A percentile compares a stretch with the other conserved stretches of the same genome.
Conservation (phyloP, 2,329 filamentous ascomycete genomes). For the Aspergillus sp. region DNA sequence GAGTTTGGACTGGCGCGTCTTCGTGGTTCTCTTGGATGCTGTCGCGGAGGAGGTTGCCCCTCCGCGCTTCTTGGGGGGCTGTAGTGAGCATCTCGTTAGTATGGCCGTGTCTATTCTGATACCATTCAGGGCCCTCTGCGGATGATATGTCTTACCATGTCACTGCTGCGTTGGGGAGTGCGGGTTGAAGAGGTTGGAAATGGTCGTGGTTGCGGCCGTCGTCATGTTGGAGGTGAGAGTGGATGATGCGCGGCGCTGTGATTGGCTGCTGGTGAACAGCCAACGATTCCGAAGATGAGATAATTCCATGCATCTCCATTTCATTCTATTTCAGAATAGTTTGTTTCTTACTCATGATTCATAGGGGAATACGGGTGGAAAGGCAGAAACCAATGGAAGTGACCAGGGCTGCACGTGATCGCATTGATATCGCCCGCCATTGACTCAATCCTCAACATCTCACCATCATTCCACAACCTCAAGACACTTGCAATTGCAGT, state of each 20-base stretch:
- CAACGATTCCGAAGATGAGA: no score
- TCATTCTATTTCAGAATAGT: no score
- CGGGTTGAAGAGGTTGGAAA: not conserved
- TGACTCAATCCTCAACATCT: no score
- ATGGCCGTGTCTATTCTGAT: not conserved
- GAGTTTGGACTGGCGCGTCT: constrained; percentile 67
- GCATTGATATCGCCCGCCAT: not conserved
- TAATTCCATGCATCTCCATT: no score
- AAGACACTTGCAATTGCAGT: not conserved
- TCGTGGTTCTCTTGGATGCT: constrained; percentile 30
- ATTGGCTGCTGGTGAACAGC: no score
- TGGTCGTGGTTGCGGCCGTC: not conserved
- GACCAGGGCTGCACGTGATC: not conserved
- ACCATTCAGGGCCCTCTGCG: not conserved
- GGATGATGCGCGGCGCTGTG: not conserved
- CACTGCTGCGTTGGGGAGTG: no score
- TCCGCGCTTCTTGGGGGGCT: constrained; percentile 33
- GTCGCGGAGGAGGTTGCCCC: constrained; percentile 20
- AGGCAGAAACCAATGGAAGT: no score
- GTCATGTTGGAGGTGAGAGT: not conserved
- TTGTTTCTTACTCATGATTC: no score
- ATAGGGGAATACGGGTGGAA: no score
- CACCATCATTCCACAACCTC: no score
- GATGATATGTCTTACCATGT: constrained; percentile 13
- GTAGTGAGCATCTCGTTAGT: not conserved